Base-by-base conservation (phyloP, 2,329 filamentous ascomycete genomes). In the Myriosclerotinia scirpicola region DNA sequence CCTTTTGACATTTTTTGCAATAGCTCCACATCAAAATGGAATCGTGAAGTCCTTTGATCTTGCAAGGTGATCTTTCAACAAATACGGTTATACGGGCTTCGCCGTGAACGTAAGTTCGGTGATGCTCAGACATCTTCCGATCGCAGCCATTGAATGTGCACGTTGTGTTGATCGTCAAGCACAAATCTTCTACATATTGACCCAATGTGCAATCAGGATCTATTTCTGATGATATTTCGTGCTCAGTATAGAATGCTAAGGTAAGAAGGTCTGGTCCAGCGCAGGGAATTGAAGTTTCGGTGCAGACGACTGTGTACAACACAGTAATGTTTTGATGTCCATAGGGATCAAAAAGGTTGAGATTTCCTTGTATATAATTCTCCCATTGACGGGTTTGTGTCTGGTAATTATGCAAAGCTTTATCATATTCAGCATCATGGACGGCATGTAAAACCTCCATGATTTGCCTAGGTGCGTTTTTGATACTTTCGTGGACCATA, bases 1-100 rank as follows among this genome's bases (percentile, higher is more conserved):
- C 93, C 71, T 92, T 92, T 63, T 91, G 89, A 77, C 96, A 99
- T 40, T 91, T 84, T 73, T 96, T 95, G 81, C 95, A 99, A 73
- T 90, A 92, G 71, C 92, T 98, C 96, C 96, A 99, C 92, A 99
- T 97, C 67, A 93, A 85, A 66, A 99, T 96, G 3, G 89, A 90
- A 70, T 91, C 87, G 76, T 86, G 84, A 78, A 88, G 79, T 1
- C 87, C 84, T 68, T 85, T 84, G 68, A 90, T 80, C 71, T 89
- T 87, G 46, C 86, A 84, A 54, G 88, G 83, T 69, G 88, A 88
- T 42, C 87, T 89, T 75, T 97, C 91, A 20, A 97, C 89, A 72
- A 97, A 92, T 12, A 98, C 87, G 9, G 93, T 97, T 72, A 99
- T 88, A 69, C 96, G 91, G 12, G 93, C 94, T 76, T 97, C 91